Conservation (phyloP, 2,329 filamentous ascomycete species). For the Rhinocladiella mackenziei region DNA sequence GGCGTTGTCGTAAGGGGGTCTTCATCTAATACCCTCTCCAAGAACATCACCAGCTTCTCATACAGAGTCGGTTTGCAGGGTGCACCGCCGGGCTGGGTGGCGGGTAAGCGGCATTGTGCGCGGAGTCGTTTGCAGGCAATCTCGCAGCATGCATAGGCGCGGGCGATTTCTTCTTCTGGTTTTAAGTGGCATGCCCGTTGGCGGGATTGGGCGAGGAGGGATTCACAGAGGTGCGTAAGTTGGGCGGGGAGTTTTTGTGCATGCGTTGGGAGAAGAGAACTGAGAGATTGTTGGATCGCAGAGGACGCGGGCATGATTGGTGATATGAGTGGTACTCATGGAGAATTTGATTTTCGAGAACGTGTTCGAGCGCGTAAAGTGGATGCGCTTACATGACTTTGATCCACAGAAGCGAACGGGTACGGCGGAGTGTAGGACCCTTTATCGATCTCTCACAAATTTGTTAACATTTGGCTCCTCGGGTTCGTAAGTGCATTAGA, state of each 20-base stretch:
- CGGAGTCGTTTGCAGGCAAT: conserved; percentile 85
- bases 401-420: not conserved
- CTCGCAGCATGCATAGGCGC: conserved; percentile 78
- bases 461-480: no score
- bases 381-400: not conserved
- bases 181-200: conserved; percentile 73
- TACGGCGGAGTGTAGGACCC: no score
- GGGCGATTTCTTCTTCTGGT: conserved; percentile 80
- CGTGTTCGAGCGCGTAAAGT: conserved; percentile 1
- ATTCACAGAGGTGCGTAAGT: conserved; percentile 68
- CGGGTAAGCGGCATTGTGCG: conserved; percentile 69
- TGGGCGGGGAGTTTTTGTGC: conserved; percentile 49
- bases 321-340: not conserved
- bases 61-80: conserved; percentile 78
- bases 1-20: conserved; percentile 33
- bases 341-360: not conserved
- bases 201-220: conserved; percentile 74
- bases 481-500: no score
- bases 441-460: no score
- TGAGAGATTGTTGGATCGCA: conserved; percentile 66
- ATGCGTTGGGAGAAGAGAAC: conserved; percentile 63
- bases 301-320: conserved; percentile 36
- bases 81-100: conserved; percentile 63
- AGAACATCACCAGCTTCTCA: conserved; percentile 74
- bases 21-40: conserved; percentile 66